Base-by-base conservation (phyloP, 1,284 basidiomycete genomes). In the Neolentinus lepideus region DNA sequence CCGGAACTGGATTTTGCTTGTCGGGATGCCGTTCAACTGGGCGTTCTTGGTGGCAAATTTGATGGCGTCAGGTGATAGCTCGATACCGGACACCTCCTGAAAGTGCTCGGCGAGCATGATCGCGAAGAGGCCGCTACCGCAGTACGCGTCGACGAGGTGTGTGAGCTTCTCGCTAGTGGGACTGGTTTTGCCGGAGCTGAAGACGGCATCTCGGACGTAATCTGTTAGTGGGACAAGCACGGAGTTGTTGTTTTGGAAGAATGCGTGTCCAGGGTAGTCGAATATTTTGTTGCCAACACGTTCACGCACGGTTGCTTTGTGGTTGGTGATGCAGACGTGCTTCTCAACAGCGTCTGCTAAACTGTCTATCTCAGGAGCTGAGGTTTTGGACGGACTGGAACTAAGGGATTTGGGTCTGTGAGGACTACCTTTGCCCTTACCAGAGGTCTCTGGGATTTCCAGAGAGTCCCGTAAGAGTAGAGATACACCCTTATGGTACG, bases 161-260 rank as follows among this genome's bases (percentile, higher is more conserved):
- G 89, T 92, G 1, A 88, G 85, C 1, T 62, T 60, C 10, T 51
- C 52, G 22, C 24, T 12, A 12, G 29, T 12, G 29, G 29, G 29
- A 12, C 43, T 46, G 36, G 38, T 38, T 51, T 50, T n/a, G 16
- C 52, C 1, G 50, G 43, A n/a, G 33, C 22, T 3, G 45, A 35
- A 27, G 35, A 33, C 85, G 50, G 88, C 83, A 43, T 86, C 78
- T 55, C 81, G 80, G 56, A 97, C 91, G 71, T 95, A 94, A 57
- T 81, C 70, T 8, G 92, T 89, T 52, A 99, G 80, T 0, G 90
- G 84, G 8, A 86, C 77, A 16, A 99, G 83, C 54, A 98, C 92
- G 19, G 89, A 86, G 67, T 96, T 96, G 77, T 99, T 99, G 78
- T 98, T 98, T 69, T 99, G 96, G 80, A 98, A 98, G 76, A 98